phyloP scores from a whole-genome alignment of 768 basidiomycete species.

The Mycena rebaudengoi region DNA sequence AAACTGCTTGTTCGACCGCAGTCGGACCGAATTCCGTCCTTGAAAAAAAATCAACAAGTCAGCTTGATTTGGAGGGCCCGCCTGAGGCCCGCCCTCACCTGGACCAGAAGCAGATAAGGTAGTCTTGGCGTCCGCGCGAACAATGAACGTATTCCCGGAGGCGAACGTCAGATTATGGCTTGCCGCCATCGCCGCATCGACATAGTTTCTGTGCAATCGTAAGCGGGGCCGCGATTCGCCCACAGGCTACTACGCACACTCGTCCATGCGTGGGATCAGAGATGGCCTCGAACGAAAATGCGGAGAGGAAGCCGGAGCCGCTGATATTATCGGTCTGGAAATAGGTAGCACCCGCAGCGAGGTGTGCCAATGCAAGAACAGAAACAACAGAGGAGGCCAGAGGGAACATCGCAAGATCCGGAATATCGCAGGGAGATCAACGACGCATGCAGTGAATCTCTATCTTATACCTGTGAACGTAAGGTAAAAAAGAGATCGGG shows the following conservation, averaged over 20 bases:
- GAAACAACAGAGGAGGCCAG: slow-evolving; percentile 18
- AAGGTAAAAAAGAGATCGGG: no score
- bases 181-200: slow-evolving; percentile 56
- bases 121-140: slow-evolving; percentile 64
- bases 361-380: slow-evolving; percentile 21
- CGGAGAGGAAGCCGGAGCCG: slow-evolving; percentile 57
- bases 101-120: slow-evolving; percentile 55
- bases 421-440: no score
- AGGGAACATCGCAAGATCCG: no score
- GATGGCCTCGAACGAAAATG: slow-evolving; percentile 58
- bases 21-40: slow-evolving; percentile 61
- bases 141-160: slow-evolving; percentile 58
- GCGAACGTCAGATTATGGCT: slow-evolving; percentile 66
- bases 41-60: not conserved
- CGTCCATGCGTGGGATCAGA: slow-evolving; percentile 73
- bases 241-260: no score
- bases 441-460: no score
- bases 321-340: slow-evolving; percentile 51
- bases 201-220: slow-evolving; percentile 48
- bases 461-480: no score
- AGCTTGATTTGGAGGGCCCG: not conserved
- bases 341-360: slow-evolving; percentile 56
- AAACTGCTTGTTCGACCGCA: slow-evolving; percentile 62
- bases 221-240: no score
- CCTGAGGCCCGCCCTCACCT: slow-evolving; percentile 40